Percentiles rank a stretch among this genome's conserved stretches.
These are phyloP conservation scores for Intubia oerlemansii DNA, from an alignment of 2,329 filamentous ascomycete genomes.

Conservation along the genomic window DNA sequence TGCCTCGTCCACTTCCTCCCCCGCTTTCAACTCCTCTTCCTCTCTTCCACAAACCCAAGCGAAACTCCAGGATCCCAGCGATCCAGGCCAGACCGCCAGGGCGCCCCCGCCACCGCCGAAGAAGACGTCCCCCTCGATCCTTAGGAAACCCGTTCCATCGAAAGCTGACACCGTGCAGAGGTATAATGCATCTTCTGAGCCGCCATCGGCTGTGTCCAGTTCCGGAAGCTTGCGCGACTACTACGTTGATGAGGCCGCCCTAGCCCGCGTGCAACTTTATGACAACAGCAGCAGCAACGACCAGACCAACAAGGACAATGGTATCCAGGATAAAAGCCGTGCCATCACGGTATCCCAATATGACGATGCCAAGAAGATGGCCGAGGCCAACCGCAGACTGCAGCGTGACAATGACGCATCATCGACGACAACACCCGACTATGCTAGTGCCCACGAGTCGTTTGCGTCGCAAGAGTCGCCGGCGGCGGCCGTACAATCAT, in stretches of 20 bases:
- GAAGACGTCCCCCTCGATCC: slow-evolving; percentile 10
- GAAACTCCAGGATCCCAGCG: too few species aligned
- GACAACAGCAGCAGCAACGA: neutral
- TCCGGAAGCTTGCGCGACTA: slow-evolving; percentile 7
- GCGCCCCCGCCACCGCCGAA: slow-evolving; percentile 4
- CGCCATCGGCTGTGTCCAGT: slow-evolving; percentile 8
- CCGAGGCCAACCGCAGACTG: slow-evolving; percentile 21
- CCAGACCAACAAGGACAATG: neutral
- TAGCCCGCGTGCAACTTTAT: slow-evolving; percentile 6
- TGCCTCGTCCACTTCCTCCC: neutral
- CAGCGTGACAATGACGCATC: slow-evolving; percentile 46
- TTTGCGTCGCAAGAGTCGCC: slow-evolving; percentile 27
- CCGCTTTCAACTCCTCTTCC: too few species aligned
- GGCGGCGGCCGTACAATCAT: slow-evolving; percentile 23
- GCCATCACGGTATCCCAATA: too few species aligned
- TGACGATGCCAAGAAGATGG: slow-evolving; percentile 16
- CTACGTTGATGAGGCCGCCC: slow-evolving; percentile 7
- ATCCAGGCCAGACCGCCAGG: neutral
- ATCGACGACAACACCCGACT: slow-evolving; percentile 50
- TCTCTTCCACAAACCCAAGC: too few species aligned
- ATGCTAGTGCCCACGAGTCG: slow-evolving; percentile 47
- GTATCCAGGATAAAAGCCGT: too few species aligned
- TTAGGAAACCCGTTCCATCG: slow-evolving; percentile 13
- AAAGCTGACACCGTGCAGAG: slow-evolving; percentile 10
- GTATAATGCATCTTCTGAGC: slow-evolving; percentile 5